Percentiles rank a stretch among this genome's conserved stretches.
Evolutionary conservation across 2,329 filamentous ascomycete genomes (phyloP).

Genomic region (Coniochaeta hoffmannii): DNA sequence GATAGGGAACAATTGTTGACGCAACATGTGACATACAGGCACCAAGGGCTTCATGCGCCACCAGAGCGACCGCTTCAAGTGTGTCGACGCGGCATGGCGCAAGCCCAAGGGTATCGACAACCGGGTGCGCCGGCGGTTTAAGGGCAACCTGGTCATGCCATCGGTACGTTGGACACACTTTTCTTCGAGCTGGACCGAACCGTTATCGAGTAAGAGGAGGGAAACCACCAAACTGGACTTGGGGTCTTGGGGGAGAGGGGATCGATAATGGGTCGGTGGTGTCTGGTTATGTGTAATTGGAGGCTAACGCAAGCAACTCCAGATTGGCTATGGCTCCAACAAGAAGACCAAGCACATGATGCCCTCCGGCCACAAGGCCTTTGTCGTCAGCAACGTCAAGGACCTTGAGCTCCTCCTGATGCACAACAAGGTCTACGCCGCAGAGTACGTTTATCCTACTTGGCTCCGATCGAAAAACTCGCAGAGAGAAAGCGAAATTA

Average conservation of each 20-base stretch:
- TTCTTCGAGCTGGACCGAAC: neutral
- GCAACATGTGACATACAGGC: slow-evolving; percentile 46
- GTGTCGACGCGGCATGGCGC: slow-evolving; percentile 86
- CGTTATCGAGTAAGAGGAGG: neutral
- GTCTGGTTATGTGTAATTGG: neutral
- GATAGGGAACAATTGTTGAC: slow-evolving; percentile 27
- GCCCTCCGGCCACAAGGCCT: slow-evolving; percentile 98
- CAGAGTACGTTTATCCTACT: slow-evolving; percentile 71
- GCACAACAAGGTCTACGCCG: slow-evolving; percentile 99
- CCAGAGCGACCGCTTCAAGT: slow-evolving; percentile 95
- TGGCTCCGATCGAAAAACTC: too few species aligned
- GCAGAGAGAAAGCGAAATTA: too few species aligned
- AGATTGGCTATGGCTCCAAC: slow-evolving; percentile 99
- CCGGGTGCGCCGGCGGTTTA: slow-evolving; percentile 94
- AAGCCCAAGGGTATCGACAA: slow-evolving; percentile 99
- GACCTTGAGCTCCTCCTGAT: slow-evolving; percentile 98
- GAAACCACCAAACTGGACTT: neutral
- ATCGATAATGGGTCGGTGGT: neutral
- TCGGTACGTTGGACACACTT: slow-evolving; percentile 62
- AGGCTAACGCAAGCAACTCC: slow-evolving; percentile 10
- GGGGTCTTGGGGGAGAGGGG: neutral
- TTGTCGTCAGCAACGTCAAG: slow-evolving; percentile 94
- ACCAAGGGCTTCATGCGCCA: slow-evolving; percentile 94
- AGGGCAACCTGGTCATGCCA: slow-evolving; percentile 92
- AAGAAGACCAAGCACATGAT: slow-evolving; percentile 99